A percentile compares a stretch with the other conserved stretches of the same genome.
phyloP scores from a whole-genome alignment of 371 early-diverging fungal genomes.

The Zancudomyces culisetae region DNA sequence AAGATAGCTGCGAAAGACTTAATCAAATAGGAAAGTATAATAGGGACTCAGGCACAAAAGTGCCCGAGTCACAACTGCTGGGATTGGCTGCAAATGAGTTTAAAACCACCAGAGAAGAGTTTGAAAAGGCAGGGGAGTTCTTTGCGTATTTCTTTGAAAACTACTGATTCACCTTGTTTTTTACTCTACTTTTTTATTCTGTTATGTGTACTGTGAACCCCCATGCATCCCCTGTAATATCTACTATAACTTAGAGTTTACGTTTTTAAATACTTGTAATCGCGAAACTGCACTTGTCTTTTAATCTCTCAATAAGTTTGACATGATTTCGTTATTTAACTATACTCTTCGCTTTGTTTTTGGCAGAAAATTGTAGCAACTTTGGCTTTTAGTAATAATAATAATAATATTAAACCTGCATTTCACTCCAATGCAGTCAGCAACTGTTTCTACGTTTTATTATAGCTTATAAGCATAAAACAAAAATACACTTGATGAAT shows the following conservation, averaged over 20 bases:
- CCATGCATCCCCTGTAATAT: too few relatives aligned
- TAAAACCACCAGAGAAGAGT: slow-evolving; percentile 41
- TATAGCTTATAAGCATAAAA: too few relatives aligned
- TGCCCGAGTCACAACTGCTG: slow-evolving; percentile 42
- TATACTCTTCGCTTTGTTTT: background rate
- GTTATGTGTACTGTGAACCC: too few relatives aligned
- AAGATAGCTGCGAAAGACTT: slow-evolving; percentile 64
- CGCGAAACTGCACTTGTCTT: background rate
- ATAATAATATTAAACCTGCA: too few relatives aligned
- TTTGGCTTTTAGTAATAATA: too few relatives aligned
- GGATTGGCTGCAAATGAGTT: slow-evolving; percentile 35
- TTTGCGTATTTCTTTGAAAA: slow-evolving; percentile 48
- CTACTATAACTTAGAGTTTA: too few relatives aligned
- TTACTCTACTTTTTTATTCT: background rate
- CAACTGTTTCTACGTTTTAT: too few relatives aligned
- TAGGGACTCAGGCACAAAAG: slow-evolving; percentile 29
- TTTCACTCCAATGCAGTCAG: too few relatives aligned
- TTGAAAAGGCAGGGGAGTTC: slow-evolving; percentile 51
- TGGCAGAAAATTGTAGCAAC: too few relatives aligned
- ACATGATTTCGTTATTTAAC: background rate
- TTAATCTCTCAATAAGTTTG: background rate
- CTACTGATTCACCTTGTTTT: background rate
- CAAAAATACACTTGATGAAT: too few relatives aligned
- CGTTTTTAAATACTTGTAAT: background rate
- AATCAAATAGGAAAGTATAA: slow-evolving; percentile 67